Evolutionary conservation across 805 yeast genomes (phyloP), one percentile per base, ranked within the genome.

Genomic region (Pichia deserticola): DNA sequence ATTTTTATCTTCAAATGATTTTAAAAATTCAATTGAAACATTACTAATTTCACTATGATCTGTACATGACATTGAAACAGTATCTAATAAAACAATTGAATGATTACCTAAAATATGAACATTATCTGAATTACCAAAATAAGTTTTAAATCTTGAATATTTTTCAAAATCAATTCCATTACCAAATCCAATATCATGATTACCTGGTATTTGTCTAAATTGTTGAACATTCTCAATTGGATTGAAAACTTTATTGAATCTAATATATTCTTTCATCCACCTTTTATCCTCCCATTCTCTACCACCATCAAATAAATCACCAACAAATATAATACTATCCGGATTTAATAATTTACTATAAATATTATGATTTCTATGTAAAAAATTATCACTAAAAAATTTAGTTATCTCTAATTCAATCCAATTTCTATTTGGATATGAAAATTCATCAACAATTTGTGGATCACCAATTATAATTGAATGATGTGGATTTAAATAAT

Each of bases 171-270:
- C 72, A 13, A 93, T 79, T 0, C 81, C 79, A 51, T 82, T 78
- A 32, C 93, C 96, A 67, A 85, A 92, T 0, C 99, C 99, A 55
- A 95, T 88, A 63, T 93, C 99, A 64, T 93, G 99, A 62, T 93
- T 93, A 1, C 99, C 99, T 0, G 97, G 96, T 8, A 77, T n/a
- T 74, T 68, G 49, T 73, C 73, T 51, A 71, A 68, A 7, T 85
- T 53, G 55, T 29, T 56, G 41, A 13, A 53, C 48, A 4, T 49
- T 47, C 7, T 36, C 36, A n/a, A 50, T 83, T 25, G 50, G 45
- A 30, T 50, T 53, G 64, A 86, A 92, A 5, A 93, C 77, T 1
- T 63, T 54, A 54, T 79, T 75, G 65, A 86, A 93, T 47, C 99
- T 70, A 25, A 64, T 60, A 58, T 75, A 82, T 64, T 93, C 98